Evolutionary conservation across 2,329 filamentous ascomycete genomes (phyloP).

Genomic region (Pseudopyrenochaeta lycopersici): DNA sequence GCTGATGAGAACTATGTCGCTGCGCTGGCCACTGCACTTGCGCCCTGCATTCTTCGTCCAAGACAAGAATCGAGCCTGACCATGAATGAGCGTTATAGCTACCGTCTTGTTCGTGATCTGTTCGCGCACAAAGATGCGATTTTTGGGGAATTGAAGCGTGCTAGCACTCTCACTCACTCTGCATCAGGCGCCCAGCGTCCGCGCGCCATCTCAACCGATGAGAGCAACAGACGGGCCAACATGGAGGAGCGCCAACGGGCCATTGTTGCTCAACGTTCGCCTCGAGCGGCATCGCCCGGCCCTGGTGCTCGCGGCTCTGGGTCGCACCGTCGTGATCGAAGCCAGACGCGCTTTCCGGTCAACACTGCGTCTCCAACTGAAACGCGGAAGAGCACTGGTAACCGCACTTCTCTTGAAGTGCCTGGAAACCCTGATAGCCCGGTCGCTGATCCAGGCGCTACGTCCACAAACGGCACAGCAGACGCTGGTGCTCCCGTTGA

Average conservation of each 20-base stretch:
- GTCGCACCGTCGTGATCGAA: slow-evolving; percentile 75
- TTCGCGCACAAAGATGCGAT: slow-evolving; percentile 95
- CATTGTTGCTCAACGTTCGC: slow-evolving; percentile 70
- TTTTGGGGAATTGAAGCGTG: slow-evolving; percentile 94
- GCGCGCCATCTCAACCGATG: slow-evolving; percentile 91
- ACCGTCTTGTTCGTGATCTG: slow-evolving; percentile 88
- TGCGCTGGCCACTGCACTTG: slow-evolving; percentile 76
- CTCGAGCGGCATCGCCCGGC: slow-evolving; percentile 76
- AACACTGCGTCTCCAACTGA: slow-evolving; percentile 62
- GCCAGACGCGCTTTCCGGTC: slow-evolving; percentile 84
- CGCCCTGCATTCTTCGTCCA: slow-evolving; percentile 87
- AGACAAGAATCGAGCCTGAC: slow-evolving; percentile 88
- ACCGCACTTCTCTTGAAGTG: slow-evolving; percentile 79
- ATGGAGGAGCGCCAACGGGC: slow-evolving; percentile 93
- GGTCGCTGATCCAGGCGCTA: slow-evolving; percentile 34
- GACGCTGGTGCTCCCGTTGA: slow-evolving; percentile 31
- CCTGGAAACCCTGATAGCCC: slow-evolving; percentile 67
- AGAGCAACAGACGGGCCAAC: slow-evolving; percentile 91
- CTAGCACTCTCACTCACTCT: slow-evolving; percentile 73
- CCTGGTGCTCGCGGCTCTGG: slow-evolving; percentile 59
- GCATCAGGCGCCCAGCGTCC: slow-evolving; percentile 69
- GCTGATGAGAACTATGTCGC: slow-evolving; percentile 88
- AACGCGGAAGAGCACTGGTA: slow-evolving; percentile 64
- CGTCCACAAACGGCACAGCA: slow-evolving; percentile 51
- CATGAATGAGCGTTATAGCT: slow-evolving; percentile 93